Conservation (phyloP, 768 basidiomycete species). For the Suillus luteus region DNA sequence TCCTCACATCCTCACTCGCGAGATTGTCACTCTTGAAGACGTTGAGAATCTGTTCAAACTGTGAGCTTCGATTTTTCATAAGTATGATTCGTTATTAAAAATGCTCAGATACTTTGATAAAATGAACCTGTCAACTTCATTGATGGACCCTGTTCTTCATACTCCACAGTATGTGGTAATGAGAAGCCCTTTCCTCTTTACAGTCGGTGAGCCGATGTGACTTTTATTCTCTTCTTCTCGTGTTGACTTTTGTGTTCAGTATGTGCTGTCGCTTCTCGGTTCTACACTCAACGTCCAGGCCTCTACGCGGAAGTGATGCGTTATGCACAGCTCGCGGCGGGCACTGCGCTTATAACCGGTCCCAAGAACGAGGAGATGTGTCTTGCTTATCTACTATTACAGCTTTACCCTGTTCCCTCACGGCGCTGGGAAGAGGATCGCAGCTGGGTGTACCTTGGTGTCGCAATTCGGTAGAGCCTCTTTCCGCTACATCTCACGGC, state of each 20-base stretch:
- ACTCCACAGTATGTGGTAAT: slow-evolving; percentile 79
- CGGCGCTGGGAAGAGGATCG: slow-evolving; percentile 88
- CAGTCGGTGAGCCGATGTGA: slow-evolving; percentile 66
- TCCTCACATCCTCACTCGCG: slow-evolving; percentile 66
- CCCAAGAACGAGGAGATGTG: slow-evolving; percentile 83
- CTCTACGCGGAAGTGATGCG: slow-evolving; percentile 74
- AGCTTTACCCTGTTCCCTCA: slow-evolving; percentile 74
- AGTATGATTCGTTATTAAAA: slow-evolving; percentile 9
- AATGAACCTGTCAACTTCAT: slow-evolving; percentile 77
- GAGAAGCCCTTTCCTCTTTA: slow-evolving; percentile 90
- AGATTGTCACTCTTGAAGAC: slow-evolving; percentile 62
- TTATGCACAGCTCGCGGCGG: slow-evolving; percentile 75
- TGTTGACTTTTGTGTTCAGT: slow-evolving; percentile 46
- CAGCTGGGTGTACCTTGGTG: slow-evolving; percentile 86
- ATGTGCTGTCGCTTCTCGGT: slow-evolving; percentile 86
- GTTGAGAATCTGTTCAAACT: slow-evolving; percentile 75
- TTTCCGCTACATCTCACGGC: neutral
- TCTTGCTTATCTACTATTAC: slow-evolving; percentile 79
- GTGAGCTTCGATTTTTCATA: slow-evolving; percentile 37
- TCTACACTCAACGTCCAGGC: slow-evolving; percentile 67
- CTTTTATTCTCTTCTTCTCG: neutral
- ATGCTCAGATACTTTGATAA: slow-evolving; percentile 65
- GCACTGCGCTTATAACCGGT: slow-evolving; percentile 73
- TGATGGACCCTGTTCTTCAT: slow-evolving; percentile 83
- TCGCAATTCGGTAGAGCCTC: slow-evolving; percentile 74